Evolutionary conservation across 108 stramenopile species (phyloP), one percentile per base, ranked within the genome.

Genomic region (Pinguiococcus pyrenoidosus): DNA sequence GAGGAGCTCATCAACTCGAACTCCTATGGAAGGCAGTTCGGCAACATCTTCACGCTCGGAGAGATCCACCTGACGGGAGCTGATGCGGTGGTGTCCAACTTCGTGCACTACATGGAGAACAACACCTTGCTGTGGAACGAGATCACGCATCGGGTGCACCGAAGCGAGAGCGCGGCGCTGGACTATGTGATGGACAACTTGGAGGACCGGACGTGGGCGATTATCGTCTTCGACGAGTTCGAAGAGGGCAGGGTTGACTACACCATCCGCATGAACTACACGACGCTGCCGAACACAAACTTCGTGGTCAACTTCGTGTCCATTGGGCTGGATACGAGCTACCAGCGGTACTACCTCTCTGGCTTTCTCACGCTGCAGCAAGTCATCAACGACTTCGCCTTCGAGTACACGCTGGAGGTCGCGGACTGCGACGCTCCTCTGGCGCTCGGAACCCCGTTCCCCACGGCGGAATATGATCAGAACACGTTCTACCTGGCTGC

Each of bases 401-500:
- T 76, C 10, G 43, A 43, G n/a, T 54, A 43, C 41, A 13, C 4
- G 29, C 9, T 4, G 37, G 37, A 4, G 37, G 9, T 4, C 9
- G 3, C 13, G 37, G 4, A 38, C 17, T 63, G 57, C 27, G 52
- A 28, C 22, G 48, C 58, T 27, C 54, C 68, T 35, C 32, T 59
- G 0, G 17, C 59, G 20, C 21, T 64, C 6, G 40, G 48, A 10
- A 68, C 62, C 52, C 72, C 75, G 27, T 67, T 70, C 51, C 75
- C 75, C 0, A 76, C 75, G 2, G 46, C 72, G 16, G 65, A 57
- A 12, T 77, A 68, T 41, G 33, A 59, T 26, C 75, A 77, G 54
- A 77, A 77, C 44, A 26, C 51, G 23, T 77, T 77, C 54, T 77
- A 69, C 51, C 28, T 44, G n/a, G 58, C 69, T 12, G 76, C 72